Conservation (phyloP, 345 rosid species). For the Dimocarpus longan region DNA sequence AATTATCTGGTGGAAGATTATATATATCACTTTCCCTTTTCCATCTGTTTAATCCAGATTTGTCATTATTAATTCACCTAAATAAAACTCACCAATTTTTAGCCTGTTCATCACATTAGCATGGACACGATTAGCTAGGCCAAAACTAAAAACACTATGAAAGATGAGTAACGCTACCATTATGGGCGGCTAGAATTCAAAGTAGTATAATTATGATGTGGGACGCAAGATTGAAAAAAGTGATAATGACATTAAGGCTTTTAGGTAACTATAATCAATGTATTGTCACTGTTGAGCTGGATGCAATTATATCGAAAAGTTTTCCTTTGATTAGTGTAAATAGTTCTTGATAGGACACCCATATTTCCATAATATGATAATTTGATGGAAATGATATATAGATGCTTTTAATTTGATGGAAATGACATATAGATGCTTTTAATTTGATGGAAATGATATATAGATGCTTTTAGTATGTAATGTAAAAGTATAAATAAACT, state of each 20-base stretch:
- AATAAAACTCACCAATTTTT: not conserved
- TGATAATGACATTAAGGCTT: not conserved
- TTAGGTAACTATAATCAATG: not conserved
- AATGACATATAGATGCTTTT: no score
- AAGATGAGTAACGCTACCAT: not conserved
- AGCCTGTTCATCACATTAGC: not conserved
- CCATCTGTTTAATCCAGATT: not conserved
- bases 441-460: no score
- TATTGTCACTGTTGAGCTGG: not conserved
- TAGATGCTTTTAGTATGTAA: no score
- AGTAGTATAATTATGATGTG: not conserved
- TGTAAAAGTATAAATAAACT: no score
- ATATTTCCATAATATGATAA: not conserved
- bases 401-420: no score
- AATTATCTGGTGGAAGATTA: no score
- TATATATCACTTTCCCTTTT: no score
- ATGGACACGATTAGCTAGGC: not conserved
- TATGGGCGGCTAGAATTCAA: not conserved
- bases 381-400: no score
- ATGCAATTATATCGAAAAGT: not conserved
- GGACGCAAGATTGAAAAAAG: slow-evolving; percentile 1
- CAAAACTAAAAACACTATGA: not conserved
- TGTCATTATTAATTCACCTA: not conserved
- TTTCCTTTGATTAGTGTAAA: not conserved
- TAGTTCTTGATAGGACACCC: not conserved